Base-by-base conservation (phyloP, 768 basidiomycete genomes). In the Mycena olivaceomarginata region DNA sequence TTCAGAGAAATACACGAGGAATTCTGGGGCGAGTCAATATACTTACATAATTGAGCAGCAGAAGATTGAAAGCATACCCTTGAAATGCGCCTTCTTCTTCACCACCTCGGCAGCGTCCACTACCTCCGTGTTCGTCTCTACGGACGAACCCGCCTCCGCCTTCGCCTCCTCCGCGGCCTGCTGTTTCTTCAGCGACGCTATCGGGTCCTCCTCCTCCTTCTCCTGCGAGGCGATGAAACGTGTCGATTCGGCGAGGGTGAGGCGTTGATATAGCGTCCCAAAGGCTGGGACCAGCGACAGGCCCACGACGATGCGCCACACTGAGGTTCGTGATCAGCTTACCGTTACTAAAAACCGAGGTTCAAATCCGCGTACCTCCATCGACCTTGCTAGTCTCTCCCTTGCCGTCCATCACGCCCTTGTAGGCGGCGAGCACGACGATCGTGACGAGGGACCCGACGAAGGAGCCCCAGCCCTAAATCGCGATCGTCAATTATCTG, bases 221-320 rank as follows among this genome's bases (percentile, higher is more conserved):
- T 88, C 87, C 76, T 88, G 86, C 10, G 92, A 82, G 16, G 87
- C 87, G 46, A 87, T 82, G 79, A 82, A 94, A 12, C 93, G 91
- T 40, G 87, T 91, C 8, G 94, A 91, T 80, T 96, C 94, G 13
- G 93, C 92, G 13, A 96, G 90, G 0, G 93, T 94, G 57, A 96
- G 86, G 3, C 95, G 93, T 81, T 94, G 93, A 82, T 95, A 95
- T 20, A 96, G 89, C 5, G 94, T 95, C 20, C 83, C 93, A 67
- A 94, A 93, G 0, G 94, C 94, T 9, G 95, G 95, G 11, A 96
- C 79, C 66, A 95, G 89, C n/a, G 93, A 93, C 15, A 96, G 67
- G n/a, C 94, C 95, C 68, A 95, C 84, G 74, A 92, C 87, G 77
- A 96, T 94, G 22, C 95, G 88, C 95, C 95, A 96, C 4, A 92